These are phyloP conservation scores for Bisporella sp. DNA, from an alignment of 2,329 filamentous ascomycete species.

Conservation along the genomic window DNA sequence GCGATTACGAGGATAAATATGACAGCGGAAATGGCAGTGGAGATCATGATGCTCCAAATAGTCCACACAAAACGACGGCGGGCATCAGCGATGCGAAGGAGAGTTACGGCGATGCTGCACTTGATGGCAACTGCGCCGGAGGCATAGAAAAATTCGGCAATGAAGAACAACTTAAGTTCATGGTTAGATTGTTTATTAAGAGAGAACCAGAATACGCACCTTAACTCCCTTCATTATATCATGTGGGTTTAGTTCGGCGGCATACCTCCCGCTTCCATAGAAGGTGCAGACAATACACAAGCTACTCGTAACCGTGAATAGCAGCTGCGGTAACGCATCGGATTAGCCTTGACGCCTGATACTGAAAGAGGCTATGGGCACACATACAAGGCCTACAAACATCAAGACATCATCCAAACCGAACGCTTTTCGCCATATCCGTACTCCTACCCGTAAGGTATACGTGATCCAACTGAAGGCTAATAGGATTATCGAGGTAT, in stretches of 20 bases:
- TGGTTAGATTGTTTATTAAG: conserved; percentile 5
- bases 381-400: too few species aligned
- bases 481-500: too few species aligned
- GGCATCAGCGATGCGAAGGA: conserved; percentile 26
- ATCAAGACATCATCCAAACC: too few species aligned
- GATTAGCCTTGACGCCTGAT: too few species aligned
- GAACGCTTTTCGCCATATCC: too few species aligned
- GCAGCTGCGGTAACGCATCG: too few species aligned
- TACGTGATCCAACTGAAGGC: too few species aligned
- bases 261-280: conserved; percentile 20
- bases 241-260: conserved; percentile 7
- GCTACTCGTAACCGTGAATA: too few species aligned
- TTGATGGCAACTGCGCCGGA: conserved; percentile 25
- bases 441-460: too few species aligned
- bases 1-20: conserved; percentile 25
- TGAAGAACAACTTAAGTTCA: conserved; percentile 27
- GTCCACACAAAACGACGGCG: conserved; percentile 23
- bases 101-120: conserved; percentile 25
- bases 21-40: conserved; percentile 16
- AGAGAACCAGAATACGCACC: conserved; percentile 7
- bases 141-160: conserved; percentile 34
- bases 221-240: conserved; percentile 18
- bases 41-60: conserved; percentile 22
- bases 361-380: too few species aligned
- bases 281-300: too few species aligned